Evolutionary conservation across 2,329 filamentous ascomycete species (phyloP), one percentile per base, ranked within the genome.

Genomic region (Claviceps spartinae): DNA sequence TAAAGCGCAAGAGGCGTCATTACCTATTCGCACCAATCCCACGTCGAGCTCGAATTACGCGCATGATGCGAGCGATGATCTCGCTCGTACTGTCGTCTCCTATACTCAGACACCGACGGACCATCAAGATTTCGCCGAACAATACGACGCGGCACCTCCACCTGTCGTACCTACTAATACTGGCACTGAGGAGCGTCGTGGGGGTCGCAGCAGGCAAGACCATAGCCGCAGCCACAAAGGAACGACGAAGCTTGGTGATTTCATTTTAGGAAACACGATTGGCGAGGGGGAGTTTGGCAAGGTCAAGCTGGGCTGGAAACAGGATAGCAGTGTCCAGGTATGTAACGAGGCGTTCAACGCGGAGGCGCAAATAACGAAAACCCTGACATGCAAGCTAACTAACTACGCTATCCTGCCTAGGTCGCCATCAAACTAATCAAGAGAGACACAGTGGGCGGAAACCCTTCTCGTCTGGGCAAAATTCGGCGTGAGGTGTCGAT

Each of bases 231-330:
- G 56, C 52, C 64, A 82, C 60, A 95, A 94, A 49, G 64, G 72
- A 81, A 71, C 63, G 9, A 89, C 85, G 43, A 90, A 88, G 58
- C 97, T 98, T 65, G 91, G 91, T 54, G 89, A 96, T 57, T 98
- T 97, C 68, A 88, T 95, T 55, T 77, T 98, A 3, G 93, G 93
- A 38, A 91, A 95, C 67, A 97, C 91, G 2, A 84, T 98, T 48
- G 93, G 93, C 48, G 93, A 98, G 72, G 93, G 93, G 56, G 93
- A 98, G 69, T 98, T 98, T 66, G 93, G 93, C 58, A 98, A 98
- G 67, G 93, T 98, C 61, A 97, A 96, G 69, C 82, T 97, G 63
- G 93, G 93, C 26, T 98, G 93, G 93, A 97, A 96, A 69, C 86
- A 88, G 65, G 90, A 95, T 68, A 90, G 89, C 54, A 90, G 84